A percentile compares a stretch with the other conserved stretches of the same genome.
Conservation (phyloP, 352 stramenopile genomes). For the Globisporangium spiculum region DNA sequence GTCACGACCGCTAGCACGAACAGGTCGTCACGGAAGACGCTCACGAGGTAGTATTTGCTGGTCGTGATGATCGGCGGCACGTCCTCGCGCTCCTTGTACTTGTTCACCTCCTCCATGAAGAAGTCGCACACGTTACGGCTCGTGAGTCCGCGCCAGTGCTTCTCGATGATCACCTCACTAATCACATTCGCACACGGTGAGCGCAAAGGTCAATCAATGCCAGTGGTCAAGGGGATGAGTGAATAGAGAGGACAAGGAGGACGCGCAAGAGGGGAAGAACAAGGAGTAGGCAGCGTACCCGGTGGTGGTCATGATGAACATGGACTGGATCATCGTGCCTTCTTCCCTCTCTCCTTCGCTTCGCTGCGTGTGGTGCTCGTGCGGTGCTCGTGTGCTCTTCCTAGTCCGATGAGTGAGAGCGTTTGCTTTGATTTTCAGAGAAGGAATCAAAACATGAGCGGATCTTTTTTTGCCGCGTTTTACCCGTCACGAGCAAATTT, state of each 20-base stretch:
- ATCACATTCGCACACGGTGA: constrained; percentile 10
- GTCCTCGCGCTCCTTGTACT: constrained; percentile 84
- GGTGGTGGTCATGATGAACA: constrained; percentile 96
- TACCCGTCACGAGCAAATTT: neutral
- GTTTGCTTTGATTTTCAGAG: neutral
- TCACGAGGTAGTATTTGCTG: constrained; percentile 90
- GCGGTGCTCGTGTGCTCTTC: neutral
- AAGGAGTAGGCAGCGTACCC: constrained; percentile 41
- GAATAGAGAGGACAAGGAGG: neutral
- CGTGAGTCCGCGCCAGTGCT: constrained; percentile 96
- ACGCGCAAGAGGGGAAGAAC: neutral
- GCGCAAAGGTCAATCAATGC: neutral
- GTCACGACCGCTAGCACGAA: constrained; percentile 95
- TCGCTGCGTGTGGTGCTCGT: neutral
- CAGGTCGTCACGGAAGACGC: constrained; percentile 92
- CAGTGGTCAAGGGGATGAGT: neutral
- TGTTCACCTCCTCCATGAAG: constrained; percentile 97
- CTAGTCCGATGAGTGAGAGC: neutral
- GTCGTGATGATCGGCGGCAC: constrained; percentile 87
- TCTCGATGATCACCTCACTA: constrained; percentile 98
- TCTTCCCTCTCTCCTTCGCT: neutral
- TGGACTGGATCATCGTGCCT: constrained; percentile 93
- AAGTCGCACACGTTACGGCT: constrained; percentile 95
- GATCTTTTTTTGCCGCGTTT: neutral
- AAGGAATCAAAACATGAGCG: neutral